Evolutionary conservation across 768 basidiomycete genomes (phyloP).

Genomic region (Phylloporus rhodoxanthus): DNA sequence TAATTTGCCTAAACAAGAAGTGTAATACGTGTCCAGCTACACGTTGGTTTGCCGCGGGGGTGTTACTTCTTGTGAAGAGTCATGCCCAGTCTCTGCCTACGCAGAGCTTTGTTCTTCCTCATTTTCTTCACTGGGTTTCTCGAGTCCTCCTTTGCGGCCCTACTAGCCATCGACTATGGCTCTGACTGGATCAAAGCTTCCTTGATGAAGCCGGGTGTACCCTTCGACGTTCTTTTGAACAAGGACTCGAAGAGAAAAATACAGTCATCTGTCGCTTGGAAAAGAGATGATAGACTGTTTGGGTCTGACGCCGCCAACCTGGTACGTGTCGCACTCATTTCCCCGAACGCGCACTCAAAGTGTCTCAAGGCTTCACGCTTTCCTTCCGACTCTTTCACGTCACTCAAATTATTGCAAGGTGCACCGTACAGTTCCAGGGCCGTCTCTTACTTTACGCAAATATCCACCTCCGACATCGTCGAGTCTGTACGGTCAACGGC

Average conservation of each 20-base stretch:
- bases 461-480: constrained; percentile 47
- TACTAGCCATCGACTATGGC: constrained; percentile 97
- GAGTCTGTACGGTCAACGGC: constrained; percentile 57
- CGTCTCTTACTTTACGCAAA: constrained; percentile 52
- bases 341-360: background rate
- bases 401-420: constrained; percentile 79
- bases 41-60: constrained; percentile 14
- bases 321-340: constrained; percentile 42
- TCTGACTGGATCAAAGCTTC: constrained; percentile 97
- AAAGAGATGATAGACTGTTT: constrained; percentile 83
- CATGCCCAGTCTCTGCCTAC: constrained; percentile 22
- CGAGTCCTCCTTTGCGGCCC: constrained; percentile 52
- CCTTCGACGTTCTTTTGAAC: constrained; percentile 94
- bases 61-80: constrained; percentile 1
- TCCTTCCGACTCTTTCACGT: constrained; percentile 81
- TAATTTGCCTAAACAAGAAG: background rate
- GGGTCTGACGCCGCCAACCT: constrained; percentile 84
- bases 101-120: constrained; percentile 24
- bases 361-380: constrained; percentile 77
- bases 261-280: constrained; percentile 85
- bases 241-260: constrained; percentile 97
- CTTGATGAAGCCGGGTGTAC: constrained; percentile 87
- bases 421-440: constrained; percentile 54
- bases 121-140: constrained; percentile 19
- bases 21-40: constrained; percentile 24